Base-by-base conservation (phyloP, 2,329 filamentous ascomycete genomes). In the Annulohypoxylon truncatum region DNA sequence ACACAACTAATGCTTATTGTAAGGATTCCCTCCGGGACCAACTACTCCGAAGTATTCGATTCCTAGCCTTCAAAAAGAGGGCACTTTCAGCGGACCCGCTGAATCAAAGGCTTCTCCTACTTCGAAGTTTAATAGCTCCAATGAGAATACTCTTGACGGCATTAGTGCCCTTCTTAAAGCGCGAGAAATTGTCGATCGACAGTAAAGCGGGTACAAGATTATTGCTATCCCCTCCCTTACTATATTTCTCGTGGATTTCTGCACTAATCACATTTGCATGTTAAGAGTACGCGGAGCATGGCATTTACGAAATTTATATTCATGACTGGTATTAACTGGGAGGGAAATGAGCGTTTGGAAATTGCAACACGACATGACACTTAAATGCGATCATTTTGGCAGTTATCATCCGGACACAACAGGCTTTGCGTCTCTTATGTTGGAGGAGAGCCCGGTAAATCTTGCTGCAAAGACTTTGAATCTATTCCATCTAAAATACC, bases 81-180 rank as follows among this genome's bases (percentile, higher is more conserved):
- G 51, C 6, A n/a, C 48, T 13, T 67, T 61, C 13, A 58, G 58
- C 50, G 13, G 53, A 46, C 24, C 71, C 9, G 38, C 62, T 18
- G 73, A 72, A 10, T 28, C 63, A 42, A 62, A 57, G 18, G 22
- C 54, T 29, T 20, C 53, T 26, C 10, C 38, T n/a, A 61, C 51
- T 22, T 48, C 67, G 7, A 74, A 67, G n/a, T 29, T 58, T 9
- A 28, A 22, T n/a, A 55, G 42, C 26, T 24, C 42, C 5, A 46
- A 71, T 2, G 77, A 78, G 3, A 68, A 68, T 4, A 74, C 76
- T 2, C 76, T 89, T 18, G 87, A 89, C 66, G 87, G 87, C 1
- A 86, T 90, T 77, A 87, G 81, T 64, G 87, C 87, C 5, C 77
- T 90, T 9, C 74, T 89, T 1, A 82, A 81, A 65, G 87, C 87